These are phyloP conservation scores for Clavispora phyllophila DNA, from an alignment of 805 yeast species.

Conservation along the genomic window DNA sequence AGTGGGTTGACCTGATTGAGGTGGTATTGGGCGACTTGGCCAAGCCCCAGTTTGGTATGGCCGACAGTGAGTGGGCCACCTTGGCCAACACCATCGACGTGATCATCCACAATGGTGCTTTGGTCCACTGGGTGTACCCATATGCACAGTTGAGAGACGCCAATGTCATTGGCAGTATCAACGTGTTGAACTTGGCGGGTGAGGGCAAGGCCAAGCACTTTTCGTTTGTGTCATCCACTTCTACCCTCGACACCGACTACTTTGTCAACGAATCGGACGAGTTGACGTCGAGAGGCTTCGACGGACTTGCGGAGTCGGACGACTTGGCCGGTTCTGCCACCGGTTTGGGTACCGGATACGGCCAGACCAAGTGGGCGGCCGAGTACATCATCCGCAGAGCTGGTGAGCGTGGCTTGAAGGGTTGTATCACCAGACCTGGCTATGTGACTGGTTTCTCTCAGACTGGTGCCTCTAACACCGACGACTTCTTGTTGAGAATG, in stretches of 20 bases:
- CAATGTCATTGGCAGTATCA: conserved; percentile 82
- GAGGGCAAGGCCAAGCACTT: conserved; percentile 81
- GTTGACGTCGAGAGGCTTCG: conserved; percentile 54
- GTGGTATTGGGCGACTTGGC: conserved; percentile 83
- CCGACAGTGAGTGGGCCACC: conserved; percentile 48
- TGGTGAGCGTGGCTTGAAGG: conserved; percentile 80
- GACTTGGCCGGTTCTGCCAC: conserved; percentile 72
- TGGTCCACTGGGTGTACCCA: conserved; percentile 98
- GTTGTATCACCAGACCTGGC: conserved; percentile 92
- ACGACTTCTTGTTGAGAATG: conserved; percentile 91
- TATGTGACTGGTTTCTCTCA: conserved; percentile 83
- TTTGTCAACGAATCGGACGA: conserved; percentile 74
- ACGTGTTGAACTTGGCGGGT: conserved; percentile 72
- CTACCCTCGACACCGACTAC: conserved; percentile 81
- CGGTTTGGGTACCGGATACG: conserved; percentile 90
- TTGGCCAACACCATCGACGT: conserved; percentile 66
- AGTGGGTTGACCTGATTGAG: conserved; percentile 52
- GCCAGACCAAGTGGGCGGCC: conserved; percentile 97
- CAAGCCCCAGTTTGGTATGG: conserved; percentile 64
- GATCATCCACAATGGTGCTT: conserved; percentile 93
- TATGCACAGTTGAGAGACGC: conserved; percentile 87
- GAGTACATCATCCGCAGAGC: conserved; percentile 86
- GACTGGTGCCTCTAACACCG: conserved; percentile 91
- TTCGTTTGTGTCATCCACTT: conserved; percentile 92
- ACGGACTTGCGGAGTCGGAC: conserved; percentile 80